Conservation (phyloP, 805 yeast species). For the Monosporozyma aerobia region DNA sequence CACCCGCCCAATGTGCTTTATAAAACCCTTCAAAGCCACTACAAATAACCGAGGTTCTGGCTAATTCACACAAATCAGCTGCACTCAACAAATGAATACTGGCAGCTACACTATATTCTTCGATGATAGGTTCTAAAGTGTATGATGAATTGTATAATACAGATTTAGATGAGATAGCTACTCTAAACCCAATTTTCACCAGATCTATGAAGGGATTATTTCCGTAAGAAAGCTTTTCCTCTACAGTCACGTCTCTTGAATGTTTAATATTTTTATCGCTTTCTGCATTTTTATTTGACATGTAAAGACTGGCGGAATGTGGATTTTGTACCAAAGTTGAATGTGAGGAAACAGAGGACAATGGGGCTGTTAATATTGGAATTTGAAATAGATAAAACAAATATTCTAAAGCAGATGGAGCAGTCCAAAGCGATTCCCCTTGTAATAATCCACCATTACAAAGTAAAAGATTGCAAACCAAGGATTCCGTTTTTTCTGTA, state of each 20-base stretch:
- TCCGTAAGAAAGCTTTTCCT: constrained; percentile 13
- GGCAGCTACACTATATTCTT: constrained; percentile 30
- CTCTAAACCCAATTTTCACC: constrained; percentile 23
- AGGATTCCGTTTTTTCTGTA: constrained; percentile 23
- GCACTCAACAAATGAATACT: constrained; percentile 27
- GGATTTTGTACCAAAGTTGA: constrained; percentile 3
- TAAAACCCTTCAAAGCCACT: constrained; percentile 28
- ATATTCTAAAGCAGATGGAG: constrained; percentile 16
- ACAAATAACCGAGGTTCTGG: constrained; percentile 23
- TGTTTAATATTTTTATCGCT: not conserved
- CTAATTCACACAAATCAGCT: constrained; percentile 27
- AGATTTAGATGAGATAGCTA: constrained; percentile 23
- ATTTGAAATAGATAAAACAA: constrained; percentile 24
- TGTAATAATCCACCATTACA: constrained; percentile 26
- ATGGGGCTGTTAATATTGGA: constrained; percentile 23
- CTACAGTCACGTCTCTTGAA: constrained; percentile 19
- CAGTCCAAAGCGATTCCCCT: constrained; percentile 24
- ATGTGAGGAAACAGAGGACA: constrained; percentile 19
- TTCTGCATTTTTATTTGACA: not conserved
- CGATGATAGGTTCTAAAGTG: constrained; percentile 27
- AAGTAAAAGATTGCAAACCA: constrained; percentile 22
- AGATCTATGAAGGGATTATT: constrained; percentile 26
- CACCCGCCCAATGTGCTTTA: constrained; percentile 29
- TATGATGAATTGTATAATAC: constrained; percentile 26
- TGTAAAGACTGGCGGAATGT: not conserved